phyloP scores from a whole-genome alignment of 305 asterid genomes.

The Fraxinus nigra region DNA sequence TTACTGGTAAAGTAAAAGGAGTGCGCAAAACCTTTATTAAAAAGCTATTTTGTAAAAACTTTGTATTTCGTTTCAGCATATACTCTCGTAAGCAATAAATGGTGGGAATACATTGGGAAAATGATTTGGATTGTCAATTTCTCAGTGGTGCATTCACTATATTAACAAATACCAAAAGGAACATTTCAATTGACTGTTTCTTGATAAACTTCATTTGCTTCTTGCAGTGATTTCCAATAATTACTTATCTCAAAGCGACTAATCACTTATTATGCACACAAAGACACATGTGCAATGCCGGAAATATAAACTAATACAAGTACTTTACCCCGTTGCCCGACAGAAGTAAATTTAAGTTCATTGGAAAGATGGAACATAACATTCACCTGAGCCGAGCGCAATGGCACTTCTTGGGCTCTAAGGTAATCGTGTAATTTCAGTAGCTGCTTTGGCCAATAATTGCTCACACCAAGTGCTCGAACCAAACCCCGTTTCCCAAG shows the following conservation, averaged over 20 bases:
- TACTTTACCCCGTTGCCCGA: neutral
- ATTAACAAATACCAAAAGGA: neutral
- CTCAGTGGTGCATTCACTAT: neutral
- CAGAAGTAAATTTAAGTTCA: neutral
- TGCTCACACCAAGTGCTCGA: conserved; percentile 55
- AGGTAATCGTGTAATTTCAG: conserved; percentile 71
- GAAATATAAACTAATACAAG: neutral
- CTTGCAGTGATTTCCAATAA: neutral
- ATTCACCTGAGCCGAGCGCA: conserved; percentile 76
- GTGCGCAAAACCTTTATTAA: neutral
- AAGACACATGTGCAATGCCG: neutral
- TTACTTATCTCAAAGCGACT: neutral
- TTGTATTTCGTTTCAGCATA: neutral
- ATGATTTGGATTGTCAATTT: neutral
- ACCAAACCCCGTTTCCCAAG: conserved; percentile 64
- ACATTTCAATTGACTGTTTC: neutral
- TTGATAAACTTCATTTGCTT: neutral
- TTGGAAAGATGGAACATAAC: neutral
- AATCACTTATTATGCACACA: neutral
- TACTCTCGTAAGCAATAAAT: neutral
- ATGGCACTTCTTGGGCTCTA: conserved; percentile 72
- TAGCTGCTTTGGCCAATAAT: conserved; percentile 87
- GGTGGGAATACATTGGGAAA: neutral
- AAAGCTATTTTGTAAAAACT: neutral
- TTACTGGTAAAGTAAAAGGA: neutral